Percentiles rank a stretch among this genome's conserved stretches.
phyloP scores from a whole-genome alignment of 108 stramenopile genomes.

The Aureococcus anophagefferens region DNA sequence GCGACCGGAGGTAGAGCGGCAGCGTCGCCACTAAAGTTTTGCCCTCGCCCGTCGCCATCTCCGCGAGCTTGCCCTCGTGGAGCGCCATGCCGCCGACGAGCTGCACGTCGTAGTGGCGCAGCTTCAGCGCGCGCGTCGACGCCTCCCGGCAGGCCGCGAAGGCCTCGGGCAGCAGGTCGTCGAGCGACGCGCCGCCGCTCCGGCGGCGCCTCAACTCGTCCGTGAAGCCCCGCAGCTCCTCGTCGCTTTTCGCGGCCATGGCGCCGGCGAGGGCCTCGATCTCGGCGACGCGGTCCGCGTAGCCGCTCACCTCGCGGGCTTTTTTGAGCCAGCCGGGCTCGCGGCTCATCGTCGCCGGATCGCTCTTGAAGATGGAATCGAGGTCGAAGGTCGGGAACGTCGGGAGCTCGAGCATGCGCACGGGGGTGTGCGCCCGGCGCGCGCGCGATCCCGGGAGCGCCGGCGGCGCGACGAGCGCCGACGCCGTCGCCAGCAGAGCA shows the following conservation, averaged over 20 bases:
- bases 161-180: conserved; percentile 73
- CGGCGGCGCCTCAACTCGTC: conserved; percentile 57
- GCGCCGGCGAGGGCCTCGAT: conserved; percentile 72
- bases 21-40: conserved; percentile 85
- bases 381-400: too few species aligned
- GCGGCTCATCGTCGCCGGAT: background rate
- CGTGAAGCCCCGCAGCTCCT: conserved; percentile 73
- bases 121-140: conserved; percentile 80
- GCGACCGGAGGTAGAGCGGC: conserved; percentile 71
- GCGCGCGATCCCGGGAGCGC: too few species aligned
- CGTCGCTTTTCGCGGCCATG: conserved; percentile 72
- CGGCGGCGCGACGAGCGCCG: too few species aligned
- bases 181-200: conserved; percentile 57
- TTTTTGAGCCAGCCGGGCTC: background rate
- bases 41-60: conserved; percentile 96
- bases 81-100: conserved; percentile 77
- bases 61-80: conserved; percentile 76
- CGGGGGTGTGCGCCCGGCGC: too few species aligned
- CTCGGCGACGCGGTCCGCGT: conserved; percentile 45
- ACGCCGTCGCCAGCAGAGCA: too few species aligned
- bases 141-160: conserved; percentile 94
- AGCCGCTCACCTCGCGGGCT: background rate
- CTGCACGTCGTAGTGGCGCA: conserved; percentile 90
- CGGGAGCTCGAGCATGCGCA: too few species aligned
- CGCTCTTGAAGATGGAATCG: background rate